Percentiles rank a stretch among this genome's conserved stretches.
phyloP scores from a whole-genome alignment of 2,329 filamentous ascomycete genomes.

The Xylaria sp. region DNA sequence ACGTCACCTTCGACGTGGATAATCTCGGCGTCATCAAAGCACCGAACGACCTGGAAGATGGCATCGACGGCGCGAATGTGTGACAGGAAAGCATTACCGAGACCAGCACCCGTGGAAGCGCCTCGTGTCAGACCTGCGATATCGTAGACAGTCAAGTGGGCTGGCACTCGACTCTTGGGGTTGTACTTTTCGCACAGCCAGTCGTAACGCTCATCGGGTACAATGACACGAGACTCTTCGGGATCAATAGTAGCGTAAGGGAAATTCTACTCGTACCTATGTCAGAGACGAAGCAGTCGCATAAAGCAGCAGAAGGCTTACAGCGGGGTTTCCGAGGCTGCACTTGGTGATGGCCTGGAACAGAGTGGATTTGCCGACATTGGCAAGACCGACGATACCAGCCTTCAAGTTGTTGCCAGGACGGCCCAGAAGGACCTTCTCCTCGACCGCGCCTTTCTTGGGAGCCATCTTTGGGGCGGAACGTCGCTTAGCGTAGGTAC shows the following conservation, averaged over 20 bases:
- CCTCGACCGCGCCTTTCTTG: constrained; percentile 91
- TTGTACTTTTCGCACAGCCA: constrained; percentile 97
- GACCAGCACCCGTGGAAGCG: constrained; percentile 95
- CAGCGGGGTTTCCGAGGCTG: constrained; percentile 94
- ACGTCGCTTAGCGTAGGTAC: constrained; percentile 70
- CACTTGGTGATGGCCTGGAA: constrained; percentile 99
- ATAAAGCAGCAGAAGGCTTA: constrained; percentile 61
- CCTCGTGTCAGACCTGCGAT: constrained; percentile 97
- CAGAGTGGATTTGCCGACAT: constrained; percentile 98
- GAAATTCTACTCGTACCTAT: constrained; percentile 76
- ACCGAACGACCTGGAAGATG: constrained; percentile 96
- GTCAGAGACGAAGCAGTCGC: constrained; percentile 47
- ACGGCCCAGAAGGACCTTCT: constrained; percentile 95
- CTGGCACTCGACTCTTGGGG: constrained; percentile 96
- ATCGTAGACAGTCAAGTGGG: constrained; percentile 98
- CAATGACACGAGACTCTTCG: constrained; percentile 96
- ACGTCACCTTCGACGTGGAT: constrained; percentile 99
- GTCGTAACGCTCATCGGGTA: constrained; percentile 95
- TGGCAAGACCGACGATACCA: constrained; percentile 99
- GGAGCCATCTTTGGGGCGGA: constrained; percentile 81
- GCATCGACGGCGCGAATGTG: constrained; percentile 98
- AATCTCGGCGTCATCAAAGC: constrained; percentile 99
- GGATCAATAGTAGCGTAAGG: constrained; percentile 99
- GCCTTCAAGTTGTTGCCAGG: constrained; percentile 99
- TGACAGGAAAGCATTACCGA: constrained; percentile 97